Base-by-base conservation (phyloP, 2,329 filamentous ascomycete species). In the Fusarium denticulatum region DNA sequence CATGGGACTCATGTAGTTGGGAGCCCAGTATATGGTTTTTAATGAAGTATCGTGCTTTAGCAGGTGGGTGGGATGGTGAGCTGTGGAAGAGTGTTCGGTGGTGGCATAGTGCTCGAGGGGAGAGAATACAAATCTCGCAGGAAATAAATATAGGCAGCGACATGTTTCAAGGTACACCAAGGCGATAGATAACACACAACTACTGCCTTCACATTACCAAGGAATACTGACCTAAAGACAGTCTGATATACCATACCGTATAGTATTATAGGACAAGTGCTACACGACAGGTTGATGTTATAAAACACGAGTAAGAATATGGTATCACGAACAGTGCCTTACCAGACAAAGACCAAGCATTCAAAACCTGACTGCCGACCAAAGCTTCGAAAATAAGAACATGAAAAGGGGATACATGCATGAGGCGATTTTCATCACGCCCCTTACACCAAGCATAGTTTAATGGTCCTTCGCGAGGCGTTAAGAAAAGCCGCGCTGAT, bases 1-100 rank as follows among this genome's bases (percentile, higher is more conserved):
- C 84, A 1, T 86, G 84, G 84, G 84, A 85, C 60, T 77, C 78
- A 40, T 80, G 84, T 18, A 84, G 83, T 64, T 86, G 84, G 84
- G 84, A 86, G 66, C 84, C 82, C 5, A 81, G 80, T 61, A 70
- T 78, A 5, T 86, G 84, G 84, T 86, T 85, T 67, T 60, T 85
- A 43, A 79, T 81, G 45, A 86, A 86, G 69, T 85, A 83, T 69
- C 79, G 76, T 56, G 69, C 72, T 61, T 66, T 84, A 11, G 73
- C 81, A 10, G 81, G 81, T 5, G 81, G 80, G 5, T 82, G 78
- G 71, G 79, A 83, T 10, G 82, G 80, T 12, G 81, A 82, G 45
- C 78, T 85, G 76, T 81, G 80, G 79, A 80, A 69, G 52, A 72
- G 76, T 14, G 67, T 75, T 12, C 72, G 77, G 32, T 77, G 78